Evolutionary conservation across 164 flowering plant genomes (phyloP).

Genomic region (Malania oleifera): DNA sequence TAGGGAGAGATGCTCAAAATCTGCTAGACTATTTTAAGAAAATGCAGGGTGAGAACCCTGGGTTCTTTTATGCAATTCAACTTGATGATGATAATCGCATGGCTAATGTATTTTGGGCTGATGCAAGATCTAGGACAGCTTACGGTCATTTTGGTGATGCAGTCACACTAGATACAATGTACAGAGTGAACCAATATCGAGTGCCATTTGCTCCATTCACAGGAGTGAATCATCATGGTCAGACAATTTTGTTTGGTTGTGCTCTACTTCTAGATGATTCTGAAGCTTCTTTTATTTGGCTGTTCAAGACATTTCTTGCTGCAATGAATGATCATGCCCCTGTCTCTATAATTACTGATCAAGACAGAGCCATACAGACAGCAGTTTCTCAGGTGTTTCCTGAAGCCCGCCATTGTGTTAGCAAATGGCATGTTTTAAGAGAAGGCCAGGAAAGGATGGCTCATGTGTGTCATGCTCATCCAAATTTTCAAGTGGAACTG

Average conservation of each 20-base stretch:
- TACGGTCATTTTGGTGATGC: slow-evolving; percentile 62
- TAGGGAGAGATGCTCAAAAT: slow-evolving; percentile 65
- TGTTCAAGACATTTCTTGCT: slow-evolving; percentile 57
- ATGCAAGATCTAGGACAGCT: slow-evolving; percentile 58
- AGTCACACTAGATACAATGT: slow-evolving; percentile 48
- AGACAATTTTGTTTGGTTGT: slow-evolving; percentile 59
- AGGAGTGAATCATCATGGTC: slow-evolving; percentile 64
- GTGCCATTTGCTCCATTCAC: slow-evolving; percentile 66
- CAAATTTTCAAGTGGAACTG: slow-evolving; percentile 49
- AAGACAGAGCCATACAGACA: slow-evolving; percentile 41
- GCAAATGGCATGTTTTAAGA: slow-evolving; percentile 60
- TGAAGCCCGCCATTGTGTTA: slow-evolving; percentile 46
- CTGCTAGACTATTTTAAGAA: slow-evolving; percentile 57
- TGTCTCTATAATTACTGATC: slow-evolving; percentile 48
- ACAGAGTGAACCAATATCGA: slow-evolving; percentile 38
- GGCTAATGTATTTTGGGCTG: slow-evolving; percentile 63
- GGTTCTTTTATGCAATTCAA: slow-evolving; percentile 63
- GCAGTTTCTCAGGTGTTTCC: slow-evolving; percentile 57
- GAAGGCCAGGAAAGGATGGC: slow-evolving; percentile 55
- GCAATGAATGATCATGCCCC: slow-evolving; percentile 58
- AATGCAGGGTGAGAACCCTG: slow-evolving; percentile 65
- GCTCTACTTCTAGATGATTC: slow-evolving; percentile 57
- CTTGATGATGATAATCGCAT: slow-evolving; percentile 52
- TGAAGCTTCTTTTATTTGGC: slow-evolving; percentile 59
- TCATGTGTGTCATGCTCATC: slow-evolving; percentile 40